Evolutionary conservation across 2,329 filamentous ascomycete species (phyloP).

Genomic region (Aspergillus amoenus): DNA sequence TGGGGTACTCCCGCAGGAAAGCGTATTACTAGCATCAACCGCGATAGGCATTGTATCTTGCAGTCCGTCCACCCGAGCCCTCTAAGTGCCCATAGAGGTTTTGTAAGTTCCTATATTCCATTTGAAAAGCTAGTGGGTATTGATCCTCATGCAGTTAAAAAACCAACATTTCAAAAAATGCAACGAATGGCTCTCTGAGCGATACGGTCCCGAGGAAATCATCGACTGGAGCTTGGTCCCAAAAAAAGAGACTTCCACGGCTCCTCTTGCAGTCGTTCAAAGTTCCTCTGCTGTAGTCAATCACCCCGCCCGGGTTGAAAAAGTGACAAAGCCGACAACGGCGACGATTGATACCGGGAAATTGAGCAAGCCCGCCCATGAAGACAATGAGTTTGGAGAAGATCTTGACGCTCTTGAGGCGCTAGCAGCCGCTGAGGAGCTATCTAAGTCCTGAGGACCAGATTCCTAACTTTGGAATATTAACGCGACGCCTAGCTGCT

Average conservation of each 20-base stretch:
- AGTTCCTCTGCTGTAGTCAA: slow-evolving; percentile 25
- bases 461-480: background rate
- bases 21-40: slow-evolving; percentile 72
- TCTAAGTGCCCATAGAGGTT: slow-evolving; percentile 79
- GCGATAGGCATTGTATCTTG: slow-evolving; percentile 74
- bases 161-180: slow-evolving; percentile 50
- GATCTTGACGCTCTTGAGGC: slow-evolving; percentile 45
- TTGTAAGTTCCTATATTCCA: slow-evolving; percentile 51
- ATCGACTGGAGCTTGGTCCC: slow-evolving; percentile 78
- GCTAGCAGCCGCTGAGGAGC: slow-evolving; percentile 31
- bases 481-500: background rate
- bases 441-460: background rate
- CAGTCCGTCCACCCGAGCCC: slow-evolving; percentile 90
- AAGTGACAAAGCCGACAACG: slow-evolving; percentile 4
- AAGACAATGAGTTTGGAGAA: slow-evolving; percentile 40
- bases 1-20: slow-evolving; percentile 87
- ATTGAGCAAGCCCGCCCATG: slow-evolving; percentile 5
- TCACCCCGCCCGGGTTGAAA: slow-evolving; percentile 17
- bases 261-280: slow-evolving; percentile 14
- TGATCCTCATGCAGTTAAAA: slow-evolving; percentile 33
- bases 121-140: background rate
- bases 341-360: slow-evolving; percentile 19
- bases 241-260: slow-evolving; percentile 15
- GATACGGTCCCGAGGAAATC: slow-evolving; percentile 75
- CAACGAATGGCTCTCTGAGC: slow-evolving; percentile 67